Conservation (phyloP, 73 alveolate genomes). For the Paramecium octaurelia region DNA sequence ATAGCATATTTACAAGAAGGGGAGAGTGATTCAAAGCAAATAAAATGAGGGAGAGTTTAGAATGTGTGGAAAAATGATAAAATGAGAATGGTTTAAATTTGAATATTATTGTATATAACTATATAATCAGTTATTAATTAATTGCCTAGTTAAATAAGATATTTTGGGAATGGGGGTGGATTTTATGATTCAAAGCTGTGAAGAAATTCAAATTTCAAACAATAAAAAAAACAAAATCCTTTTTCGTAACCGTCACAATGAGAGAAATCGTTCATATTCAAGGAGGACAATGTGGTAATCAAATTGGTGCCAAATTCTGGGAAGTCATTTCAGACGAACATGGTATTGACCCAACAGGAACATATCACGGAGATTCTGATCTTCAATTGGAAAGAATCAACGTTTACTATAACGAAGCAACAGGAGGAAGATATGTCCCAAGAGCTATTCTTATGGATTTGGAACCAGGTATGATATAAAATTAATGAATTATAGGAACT, state of each 20-base stretch:
- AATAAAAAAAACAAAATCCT: slow-evolving; percentile 39
- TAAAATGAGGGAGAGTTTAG: neutral
- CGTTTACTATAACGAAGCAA: slow-evolving; percentile 97
- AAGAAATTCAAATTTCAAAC: slow-evolving; percentile 49
- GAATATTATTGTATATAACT: neutral
- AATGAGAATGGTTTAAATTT: neutral
- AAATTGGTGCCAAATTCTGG: slow-evolving; percentile 99
- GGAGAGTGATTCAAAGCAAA: neutral
- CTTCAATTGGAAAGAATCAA: slow-evolving; percentile 91
- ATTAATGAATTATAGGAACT: slow-evolving; percentile 57
- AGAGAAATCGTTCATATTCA: slow-evolving; percentile 98
- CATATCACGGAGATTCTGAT: slow-evolving; percentile 98
- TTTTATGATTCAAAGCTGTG: neutral
- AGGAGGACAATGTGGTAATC: slow-evolving; percentile 99
- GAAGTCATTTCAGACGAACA: slow-evolving; percentile 99
- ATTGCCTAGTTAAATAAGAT: neutral
- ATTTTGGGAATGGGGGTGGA: neutral
- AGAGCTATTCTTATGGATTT: slow-evolving; percentile 98
- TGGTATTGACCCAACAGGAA: slow-evolving; percentile 99
- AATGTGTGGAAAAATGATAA: neutral
- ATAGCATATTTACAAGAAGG: neutral
- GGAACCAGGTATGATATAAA: slow-evolving; percentile 90
- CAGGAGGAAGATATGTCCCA: slow-evolving; percentile 99
- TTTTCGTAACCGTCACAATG: slow-evolving; percentile 75
- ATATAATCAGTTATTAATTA: neutral